Evolutionary conservation across 2,329 filamentous ascomycete species (phyloP).

Genomic region (Plectosphaerella cucumerina): DNA sequence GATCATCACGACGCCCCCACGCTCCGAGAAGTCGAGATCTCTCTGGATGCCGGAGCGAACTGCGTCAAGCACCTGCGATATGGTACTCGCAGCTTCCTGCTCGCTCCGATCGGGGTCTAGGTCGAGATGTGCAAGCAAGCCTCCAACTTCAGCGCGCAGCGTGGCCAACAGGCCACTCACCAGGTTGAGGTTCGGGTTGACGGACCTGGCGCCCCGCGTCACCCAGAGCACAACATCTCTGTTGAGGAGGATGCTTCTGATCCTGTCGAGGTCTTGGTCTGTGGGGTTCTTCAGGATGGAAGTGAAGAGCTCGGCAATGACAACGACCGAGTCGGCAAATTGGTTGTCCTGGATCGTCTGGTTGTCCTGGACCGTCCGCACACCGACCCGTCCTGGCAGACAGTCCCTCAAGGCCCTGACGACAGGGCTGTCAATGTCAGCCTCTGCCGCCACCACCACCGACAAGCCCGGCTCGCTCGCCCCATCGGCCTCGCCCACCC

Average conservation of each 20-base stretch:
- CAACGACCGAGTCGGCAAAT: slow-evolving; percentile 10
- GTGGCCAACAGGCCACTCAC: slow-evolving; percentile 8
- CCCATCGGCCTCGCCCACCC: background rate
- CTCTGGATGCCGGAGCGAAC: background rate
- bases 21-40: slow-evolving; percentile 37
- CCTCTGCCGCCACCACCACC: background rate
- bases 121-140: slow-evolving; percentile 1
- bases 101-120: background rate
- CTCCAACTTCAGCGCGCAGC: slow-evolving; percentile 9
- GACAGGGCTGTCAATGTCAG: background rate
- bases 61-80: background rate
- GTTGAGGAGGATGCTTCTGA: slow-evolving; percentile 16
- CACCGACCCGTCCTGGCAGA: background rate
- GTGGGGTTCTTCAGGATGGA: slow-evolving; percentile 15
- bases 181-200: slow-evolving; percentile 14
- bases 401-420: background rate
- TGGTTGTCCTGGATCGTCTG: slow-evolving; percentile 5
- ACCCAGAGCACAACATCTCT: slow-evolving; percentile 11
- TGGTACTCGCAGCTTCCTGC: background rate
- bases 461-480: too few species aligned
- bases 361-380: background rate
- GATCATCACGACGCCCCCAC: slow-evolving; percentile 28
- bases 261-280: slow-evolving; percentile 7
- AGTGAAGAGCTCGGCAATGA: slow-evolving; percentile 16
- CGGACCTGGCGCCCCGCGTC: slow-evolving; percentile 6